Percentiles rank a stretch among this genome's conserved stretches.
Evolutionary conservation across 2,329 filamentous ascomycete genomes (phyloP).

Genomic region (Ambrosiella cleistominuta): DNA sequence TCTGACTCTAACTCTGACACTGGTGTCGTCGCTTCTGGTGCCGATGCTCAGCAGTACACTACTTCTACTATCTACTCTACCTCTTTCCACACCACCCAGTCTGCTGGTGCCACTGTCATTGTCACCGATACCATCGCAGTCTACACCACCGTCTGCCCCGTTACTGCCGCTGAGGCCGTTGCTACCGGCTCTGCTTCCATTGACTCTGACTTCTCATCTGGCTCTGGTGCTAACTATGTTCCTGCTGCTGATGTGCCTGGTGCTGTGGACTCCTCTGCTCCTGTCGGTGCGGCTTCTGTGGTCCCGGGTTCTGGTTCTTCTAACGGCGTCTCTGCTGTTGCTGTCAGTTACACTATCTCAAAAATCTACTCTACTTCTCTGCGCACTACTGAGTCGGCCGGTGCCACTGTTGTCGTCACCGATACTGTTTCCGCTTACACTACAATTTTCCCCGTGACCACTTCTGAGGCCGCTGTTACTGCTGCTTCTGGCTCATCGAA

Average conservation of each 20-base stretch:
- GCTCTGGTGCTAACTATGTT: background rate
- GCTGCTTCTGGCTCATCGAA: conserved; percentile 19
- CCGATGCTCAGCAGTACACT: conserved; percentile 2
- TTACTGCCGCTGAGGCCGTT: conserved; percentile 19
- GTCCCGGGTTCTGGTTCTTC: background rate
- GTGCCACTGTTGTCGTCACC: conserved; percentile 1
- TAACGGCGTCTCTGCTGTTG: background rate
- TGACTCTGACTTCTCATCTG: background rate
- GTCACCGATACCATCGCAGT: conserved; percentile 25
- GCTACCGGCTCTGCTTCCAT: background rate
- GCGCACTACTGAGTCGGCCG: conserved; percentile 6
- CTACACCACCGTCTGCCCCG: conserved; percentile 29
- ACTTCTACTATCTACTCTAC: conserved; percentile 7
- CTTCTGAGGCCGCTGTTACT: conserved; percentile 25
- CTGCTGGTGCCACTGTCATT: conserved; percentile 20
- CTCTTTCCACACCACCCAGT: background rate
- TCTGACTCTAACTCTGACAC: background rate
- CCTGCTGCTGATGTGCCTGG: background rate
- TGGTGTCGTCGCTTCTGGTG: background rate
- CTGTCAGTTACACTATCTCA: background rate
- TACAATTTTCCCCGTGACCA: conserved; percentile 29
- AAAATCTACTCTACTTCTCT: conserved; percentile 4
- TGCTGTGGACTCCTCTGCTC: conserved; percentile 20
- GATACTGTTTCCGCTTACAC: conserved; percentile 23
- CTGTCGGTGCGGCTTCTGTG: conserved; percentile 17